A percentile compares a stretch with the other conserved stretches of the same genome.
These are phyloP conservation scores for Apiospora kogelbergensis DNA, from an alignment of 2,329 filamentous ascomycete species.

Conservation along the genomic window DNA sequence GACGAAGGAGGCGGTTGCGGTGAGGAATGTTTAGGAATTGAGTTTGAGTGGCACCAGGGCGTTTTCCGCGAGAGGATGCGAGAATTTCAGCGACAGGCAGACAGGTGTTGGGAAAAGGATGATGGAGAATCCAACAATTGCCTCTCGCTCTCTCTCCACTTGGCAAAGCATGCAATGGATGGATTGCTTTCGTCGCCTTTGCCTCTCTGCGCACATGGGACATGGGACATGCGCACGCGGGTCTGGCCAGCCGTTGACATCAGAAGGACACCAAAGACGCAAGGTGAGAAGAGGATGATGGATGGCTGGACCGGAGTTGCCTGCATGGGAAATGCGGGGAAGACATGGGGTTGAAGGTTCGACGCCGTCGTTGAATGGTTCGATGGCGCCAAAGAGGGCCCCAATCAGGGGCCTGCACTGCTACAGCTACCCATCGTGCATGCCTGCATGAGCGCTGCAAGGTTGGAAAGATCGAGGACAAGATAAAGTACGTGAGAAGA, in stretches of 20 bases:
- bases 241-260: not conserved
- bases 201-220: no score
- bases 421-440: no score
- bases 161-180: not conserved
- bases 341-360: slow-evolving; percentile 3
- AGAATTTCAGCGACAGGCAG: not conserved
- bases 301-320: not conserved
- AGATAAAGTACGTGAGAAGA: not conserved
- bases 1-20: not conserved
- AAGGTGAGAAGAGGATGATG: not conserved
- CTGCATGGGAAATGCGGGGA: not conserved
- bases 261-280: not conserved
- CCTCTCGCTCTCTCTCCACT: not conserved
- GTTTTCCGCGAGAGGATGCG: not conserved
- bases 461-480: not conserved
- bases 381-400: not conserved
- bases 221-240: no score
- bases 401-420: not conserved
- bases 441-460: no score
- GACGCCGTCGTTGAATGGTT: slow-evolving; percentile 3
- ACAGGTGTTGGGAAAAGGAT: not conserved
- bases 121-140: not conserved
- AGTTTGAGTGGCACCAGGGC: not conserved
- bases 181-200: not conserved
- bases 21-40: not conserved